Base-by-base conservation (phyloP, 2,329 filamentous ascomycete genomes). In the Blastomyces emzantsi region DNA sequence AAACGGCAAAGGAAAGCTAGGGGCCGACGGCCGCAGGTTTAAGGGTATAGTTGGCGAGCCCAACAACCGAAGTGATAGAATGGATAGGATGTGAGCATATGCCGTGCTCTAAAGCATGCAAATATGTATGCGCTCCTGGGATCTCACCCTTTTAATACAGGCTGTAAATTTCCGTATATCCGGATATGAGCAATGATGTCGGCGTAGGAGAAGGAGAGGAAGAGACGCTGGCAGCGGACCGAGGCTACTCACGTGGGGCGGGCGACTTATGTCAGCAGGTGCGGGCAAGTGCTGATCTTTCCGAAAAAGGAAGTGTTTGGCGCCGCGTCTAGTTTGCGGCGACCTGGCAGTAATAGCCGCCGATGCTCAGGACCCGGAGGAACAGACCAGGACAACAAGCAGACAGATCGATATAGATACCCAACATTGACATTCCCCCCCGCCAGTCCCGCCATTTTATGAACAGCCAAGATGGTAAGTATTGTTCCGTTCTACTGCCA, bases 391-490 rank as follows among this genome's bases (percentile, higher is more conserved):
- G 22, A 43, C 56, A 58, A 7, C 39, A 59, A 45, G 25, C 36
- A 17, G 39, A 41, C 39, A 28, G 41, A 45, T 28, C 13, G 11
- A 51, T 33, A 28, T 36, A 36, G 2, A 41, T 25, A 60, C 17
- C 5, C 41, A 6, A 43, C 22, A 60, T 60, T 60, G 57, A 17
- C 41, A 60, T 33, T 49, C 39, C n/a, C 8, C 8, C 28, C 43
- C 54, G n/a, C 45, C 45, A 25, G 49, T 25, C 49, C 61, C n/a
- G 52, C 30, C 60, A 36, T 45, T 64, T 49, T 56, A 39, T 33
- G 15, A 33, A 30, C 43, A 36, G 59, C 61, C 64, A 61, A 68
- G 33, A 67, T 66, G 66, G 66, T 68, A 25, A 41, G 64, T 62
- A 58, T 47, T 59, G 8, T 28, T 28, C 58, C 57, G 11, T 45